Percentiles rank a stretch among this genome's conserved stretches.
phyloP scores from a whole-genome alignment of 1,284 basidiomycete genomes.

The Takashimella tepidaria region DNA sequence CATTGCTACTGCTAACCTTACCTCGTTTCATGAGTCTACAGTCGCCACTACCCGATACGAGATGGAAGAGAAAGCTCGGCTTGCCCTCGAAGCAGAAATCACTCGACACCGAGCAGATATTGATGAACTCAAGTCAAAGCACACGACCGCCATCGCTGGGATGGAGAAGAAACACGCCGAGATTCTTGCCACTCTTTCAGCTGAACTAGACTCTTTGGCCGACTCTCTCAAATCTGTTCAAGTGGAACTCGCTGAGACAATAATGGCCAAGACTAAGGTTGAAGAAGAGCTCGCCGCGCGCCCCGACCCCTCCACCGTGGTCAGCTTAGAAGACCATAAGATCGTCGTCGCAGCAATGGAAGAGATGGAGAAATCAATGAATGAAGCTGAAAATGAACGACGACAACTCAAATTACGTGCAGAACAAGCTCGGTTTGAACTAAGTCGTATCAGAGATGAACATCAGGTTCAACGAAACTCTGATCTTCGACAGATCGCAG shows the following conservation, averaged over 20 bases:
- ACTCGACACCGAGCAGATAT: conserved; percentile 18
- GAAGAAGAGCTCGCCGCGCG: conserved; percentile 15
- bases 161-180: conserved; percentile 19
- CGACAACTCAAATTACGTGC: conserved; percentile 43
- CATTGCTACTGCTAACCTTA: conserved; percentile 18
- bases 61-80: conserved; percentile 13
- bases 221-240: conserved; percentile 10
- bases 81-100: conserved; percentile 5
- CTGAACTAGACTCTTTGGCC: conserved; percentile 10
- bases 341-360: conserved; percentile 30
- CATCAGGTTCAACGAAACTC: conserved; percentile 28
- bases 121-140: conserved; percentile 17
- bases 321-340: conserved; percentile 19
- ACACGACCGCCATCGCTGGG: conserved; percentile 19
- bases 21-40: conserved; percentile 13
- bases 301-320: conserved; percentile 9
- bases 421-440: conserved; percentile 41
- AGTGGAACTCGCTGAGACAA: conserved; percentile 10
- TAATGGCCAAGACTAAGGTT: conserved; percentile 12
- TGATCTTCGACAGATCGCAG: conserved; percentile 28
- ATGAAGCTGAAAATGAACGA: conserved; percentile 35
- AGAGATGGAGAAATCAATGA: conserved; percentile 38
- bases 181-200: conserved; percentile 12
- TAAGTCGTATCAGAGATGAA: conserved; percentile 39
- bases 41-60: conserved; percentile 16